phyloP scores from a whole-genome alignment of 1,284 basidiomycete species.

The Microstroma glucosiphilum region DNA sequence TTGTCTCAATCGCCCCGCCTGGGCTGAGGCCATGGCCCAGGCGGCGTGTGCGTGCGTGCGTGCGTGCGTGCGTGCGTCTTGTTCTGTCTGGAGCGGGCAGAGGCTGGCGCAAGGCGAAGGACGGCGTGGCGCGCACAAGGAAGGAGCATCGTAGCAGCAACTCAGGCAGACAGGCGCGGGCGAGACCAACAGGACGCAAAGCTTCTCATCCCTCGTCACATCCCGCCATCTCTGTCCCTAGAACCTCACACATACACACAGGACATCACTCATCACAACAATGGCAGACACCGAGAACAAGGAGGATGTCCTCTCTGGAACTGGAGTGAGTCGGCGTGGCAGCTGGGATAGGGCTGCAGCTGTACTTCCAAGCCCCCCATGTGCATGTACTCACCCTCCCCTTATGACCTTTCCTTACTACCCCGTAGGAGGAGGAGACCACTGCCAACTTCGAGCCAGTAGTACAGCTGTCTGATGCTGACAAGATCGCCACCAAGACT shows the following conservation, averaged over 20 bases:
- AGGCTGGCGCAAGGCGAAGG: background rate
- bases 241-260: background rate
- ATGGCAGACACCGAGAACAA: constrained; percentile 11
- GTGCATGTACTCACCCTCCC: background rate
- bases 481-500: constrained; percentile 85
- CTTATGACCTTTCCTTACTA: background rate
- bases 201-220: background rate
- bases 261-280: background rate
- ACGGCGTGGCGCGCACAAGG: no score
- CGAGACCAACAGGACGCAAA: background rate
- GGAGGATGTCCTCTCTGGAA: constrained; percentile 4
- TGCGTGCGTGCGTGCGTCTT: background rate
- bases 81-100: background rate
- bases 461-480: constrained; percentile 79
- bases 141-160: background rate
- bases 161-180: constrained; percentile 1
- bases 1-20: background rate
- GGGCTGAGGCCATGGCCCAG: constrained; percentile 1
- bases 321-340: constrained; percentile 1
- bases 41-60: background rate
- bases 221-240: background rate
- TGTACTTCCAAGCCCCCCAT: background rate
- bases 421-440: constrained; percentile 59
- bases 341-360: background rate
- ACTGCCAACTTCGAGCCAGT: constrained; percentile 94